A percentile compares a stretch with the other conserved stretches of the same genome.
Evolutionary conservation across 805 yeast species (phyloP).

Genomic region (Barnettozyma vustinii): DNA sequence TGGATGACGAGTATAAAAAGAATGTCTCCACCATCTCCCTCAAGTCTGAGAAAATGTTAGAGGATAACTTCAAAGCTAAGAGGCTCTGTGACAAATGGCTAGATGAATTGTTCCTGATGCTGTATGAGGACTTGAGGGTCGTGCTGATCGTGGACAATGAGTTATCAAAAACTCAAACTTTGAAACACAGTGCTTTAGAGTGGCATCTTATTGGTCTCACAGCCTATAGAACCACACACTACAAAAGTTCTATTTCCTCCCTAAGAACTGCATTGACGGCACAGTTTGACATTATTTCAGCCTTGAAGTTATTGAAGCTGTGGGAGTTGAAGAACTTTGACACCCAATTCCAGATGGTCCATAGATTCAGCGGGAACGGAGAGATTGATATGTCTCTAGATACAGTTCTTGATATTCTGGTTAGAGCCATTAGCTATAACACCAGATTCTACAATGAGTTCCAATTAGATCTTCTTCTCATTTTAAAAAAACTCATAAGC

Average conservation of each 20-base stretch:
- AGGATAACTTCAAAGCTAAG: slow-evolving; percentile 29
- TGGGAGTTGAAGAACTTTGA: slow-evolving; percentile 19
- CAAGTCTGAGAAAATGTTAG: slow-evolving; percentile 8
- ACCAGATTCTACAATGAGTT: slow-evolving; percentile 59
- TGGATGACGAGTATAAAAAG: slow-evolving; percentile 63
- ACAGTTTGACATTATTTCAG: slow-evolving; percentile 58
- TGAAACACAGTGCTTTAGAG: slow-evolving; percentile 57
- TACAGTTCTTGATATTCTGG: slow-evolving; percentile 35
- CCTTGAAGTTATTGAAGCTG: slow-evolving; percentile 43
- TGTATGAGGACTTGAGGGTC: slow-evolving; percentile 58
- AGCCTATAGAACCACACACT: slow-evolving; percentile 42
- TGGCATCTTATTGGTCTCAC: slow-evolving; percentile 71
- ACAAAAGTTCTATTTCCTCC: slow-evolving; percentile 45
- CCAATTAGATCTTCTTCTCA: slow-evolving; percentile 37
- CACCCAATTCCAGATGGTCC: slow-evolving; percentile 13
- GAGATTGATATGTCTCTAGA: slow-evolving; percentile 28
- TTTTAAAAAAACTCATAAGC: slow-evolving; percentile 38
- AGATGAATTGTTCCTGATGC: slow-evolving; percentile 63
- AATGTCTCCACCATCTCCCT: slow-evolving; percentile 22
- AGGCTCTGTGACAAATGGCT: slow-evolving; percentile 74
- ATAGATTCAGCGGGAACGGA: slow-evolving; percentile 15
- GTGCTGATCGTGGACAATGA: slow-evolving; percentile 30
- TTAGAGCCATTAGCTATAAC: slow-evolving; percentile 55
- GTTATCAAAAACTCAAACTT: slow-evolving; percentile 16
- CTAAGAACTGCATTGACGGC: slow-evolving; percentile 48